These are phyloP conservation scores for Dactylonectria macrodidyma DNA, from an alignment of 2,329 filamentous ascomycete species.

Conservation along the genomic window DNA sequence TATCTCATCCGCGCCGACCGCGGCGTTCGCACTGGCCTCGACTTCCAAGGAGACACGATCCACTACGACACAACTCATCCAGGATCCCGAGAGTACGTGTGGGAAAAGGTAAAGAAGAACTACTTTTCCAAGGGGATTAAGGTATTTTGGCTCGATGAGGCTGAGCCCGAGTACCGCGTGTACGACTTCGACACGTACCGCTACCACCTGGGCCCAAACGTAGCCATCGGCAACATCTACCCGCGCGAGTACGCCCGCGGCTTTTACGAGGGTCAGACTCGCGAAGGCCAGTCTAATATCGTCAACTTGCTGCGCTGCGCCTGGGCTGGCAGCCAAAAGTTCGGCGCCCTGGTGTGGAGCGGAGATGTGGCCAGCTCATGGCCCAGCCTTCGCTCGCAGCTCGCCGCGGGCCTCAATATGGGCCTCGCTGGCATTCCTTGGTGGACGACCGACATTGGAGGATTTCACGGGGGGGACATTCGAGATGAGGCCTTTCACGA, in stretches of 20 bases:
- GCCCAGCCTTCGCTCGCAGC: conserved; percentile 71
- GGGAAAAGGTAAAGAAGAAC: conserved; percentile 71
- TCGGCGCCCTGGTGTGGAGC: conserved; percentile 76
- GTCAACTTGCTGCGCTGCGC: conserved; percentile 69
- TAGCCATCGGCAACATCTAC: conserved; percentile 71
- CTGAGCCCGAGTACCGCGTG: conserved; percentile 75
- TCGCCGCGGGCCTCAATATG: conserved; percentile 76
- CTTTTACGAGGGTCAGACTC: conserved; percentile 72
- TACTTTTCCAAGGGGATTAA: conserved; percentile 75
- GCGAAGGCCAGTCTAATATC: conserved; percentile 67
- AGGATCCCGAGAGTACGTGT: conserved; percentile 70
- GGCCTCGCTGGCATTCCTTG: conserved; percentile 75
- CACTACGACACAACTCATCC: conserved; percentile 78
- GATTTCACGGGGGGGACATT: conserved; percentile 77
- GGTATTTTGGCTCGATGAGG: conserved; percentile 79
- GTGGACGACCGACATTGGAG: conserved; percentile 81
- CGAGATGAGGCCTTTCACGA: conserved; percentile 70
- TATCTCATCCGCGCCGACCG: conserved; percentile 73
- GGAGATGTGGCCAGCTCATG: conserved; percentile 78
- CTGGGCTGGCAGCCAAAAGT: conserved; percentile 72
- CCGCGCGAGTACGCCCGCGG: conserved; percentile 70
- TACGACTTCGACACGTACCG: conserved; percentile 78
- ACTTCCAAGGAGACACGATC: conserved; percentile 71
- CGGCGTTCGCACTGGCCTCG: conserved; percentile 71
- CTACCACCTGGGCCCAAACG: conserved; percentile 54